These are phyloP conservation scores for Cichorium intybus DNA, from an alignment of 140 eudicot genomes.

Conservation along the genomic window DNA sequence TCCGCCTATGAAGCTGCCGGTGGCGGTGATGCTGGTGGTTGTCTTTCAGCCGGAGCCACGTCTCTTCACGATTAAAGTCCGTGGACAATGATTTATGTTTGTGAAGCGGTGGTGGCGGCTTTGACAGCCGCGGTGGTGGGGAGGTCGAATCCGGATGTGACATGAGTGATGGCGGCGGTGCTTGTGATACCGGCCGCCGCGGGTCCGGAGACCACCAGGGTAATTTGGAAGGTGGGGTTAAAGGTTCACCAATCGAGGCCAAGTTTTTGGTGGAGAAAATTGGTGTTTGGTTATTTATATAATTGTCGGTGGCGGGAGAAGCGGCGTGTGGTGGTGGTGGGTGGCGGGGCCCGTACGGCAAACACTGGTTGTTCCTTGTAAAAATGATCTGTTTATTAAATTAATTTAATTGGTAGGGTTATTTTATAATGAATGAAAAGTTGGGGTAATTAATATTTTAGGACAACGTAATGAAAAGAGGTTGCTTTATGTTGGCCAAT, in stretches of 20 bases:
- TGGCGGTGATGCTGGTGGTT: conserved; percentile 9
- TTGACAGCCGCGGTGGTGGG: conserved; percentile 13
- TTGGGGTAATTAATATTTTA: background rate
- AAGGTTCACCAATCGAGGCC: background rate
- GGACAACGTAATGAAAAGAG: conserved; percentile 17
- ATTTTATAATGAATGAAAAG: conserved; percentile 3
- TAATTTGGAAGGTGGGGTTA: background rate
- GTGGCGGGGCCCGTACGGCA: conserved; percentile 36
- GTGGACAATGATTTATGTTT: conserved; percentile 29
- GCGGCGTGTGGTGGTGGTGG: conserved; percentile 28
- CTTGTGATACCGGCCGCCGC: conserved; percentile 10
- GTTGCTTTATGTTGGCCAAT: conserved; percentile 36
- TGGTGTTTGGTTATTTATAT: conserved; percentile 20
- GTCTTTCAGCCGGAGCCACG: conserved; percentile 28
- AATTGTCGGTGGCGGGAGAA: conserved; percentile 2
- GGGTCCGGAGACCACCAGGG: conserved; percentile 30
- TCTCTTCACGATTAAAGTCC: conserved; percentile 31
- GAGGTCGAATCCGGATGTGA: background rate
- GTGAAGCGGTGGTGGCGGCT: conserved; percentile 22
- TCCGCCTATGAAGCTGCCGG: conserved; percentile 24
- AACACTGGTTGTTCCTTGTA: conserved; percentile 21
- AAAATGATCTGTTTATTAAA: conserved; percentile 25
- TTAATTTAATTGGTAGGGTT: conserved; percentile 3
- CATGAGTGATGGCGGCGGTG: conserved; percentile 7
- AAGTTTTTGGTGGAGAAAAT: conserved; percentile 6